These are phyloP conservation scores for Epichloe sp. DNA, from an alignment of 2,329 filamentous ascomycete species.

Conservation along the genomic window DNA sequence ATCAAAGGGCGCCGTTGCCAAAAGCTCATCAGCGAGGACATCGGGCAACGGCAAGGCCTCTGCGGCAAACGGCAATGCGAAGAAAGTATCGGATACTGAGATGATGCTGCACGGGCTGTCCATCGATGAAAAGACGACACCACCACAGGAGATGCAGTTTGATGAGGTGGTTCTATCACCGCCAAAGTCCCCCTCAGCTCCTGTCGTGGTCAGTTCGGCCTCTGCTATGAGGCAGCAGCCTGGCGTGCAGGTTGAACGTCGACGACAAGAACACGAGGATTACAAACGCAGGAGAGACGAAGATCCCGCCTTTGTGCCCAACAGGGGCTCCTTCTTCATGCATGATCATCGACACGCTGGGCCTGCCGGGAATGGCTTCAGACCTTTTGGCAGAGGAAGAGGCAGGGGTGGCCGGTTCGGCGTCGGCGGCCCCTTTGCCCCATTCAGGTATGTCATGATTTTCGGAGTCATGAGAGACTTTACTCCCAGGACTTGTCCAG, in stretches of 20 bases:
- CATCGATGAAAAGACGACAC: constrained; percentile 28
- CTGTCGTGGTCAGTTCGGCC: constrained; percentile 42
- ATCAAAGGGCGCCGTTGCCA: constrained; percentile 24
- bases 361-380: constrained; percentile 65
- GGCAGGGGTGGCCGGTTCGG: constrained; percentile 49
- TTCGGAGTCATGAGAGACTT: background rate
- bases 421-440: constrained; percentile 43
- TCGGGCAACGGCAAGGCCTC: constrained; percentile 25
- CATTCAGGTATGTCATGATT: constrained; percentile 44
- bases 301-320: constrained; percentile 88
- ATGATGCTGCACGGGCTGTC: constrained; percentile 44
- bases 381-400: constrained; percentile 54
- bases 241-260: constrained; percentile 53
- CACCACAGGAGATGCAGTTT: constrained; percentile 33
- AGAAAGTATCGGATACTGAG: constrained; percentile 38
- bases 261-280: constrained; percentile 78
- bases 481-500: background rate
- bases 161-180: constrained; percentile 29
- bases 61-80: constrained; percentile 20
- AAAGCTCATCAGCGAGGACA: constrained; percentile 23
- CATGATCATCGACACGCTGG: constrained; percentile 79
- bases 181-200: constrained; percentile 29
- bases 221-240: constrained; percentile 32
- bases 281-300: constrained; percentile 79
- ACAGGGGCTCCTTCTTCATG: constrained; percentile 95